Percentiles rank a stretch among this genome's conserved stretches.
These are phyloP conservation scores for Eucalyptus tenuipes DNA, from an alignment of 345 rosid genomes.

Conservation along the genomic window DNA sequence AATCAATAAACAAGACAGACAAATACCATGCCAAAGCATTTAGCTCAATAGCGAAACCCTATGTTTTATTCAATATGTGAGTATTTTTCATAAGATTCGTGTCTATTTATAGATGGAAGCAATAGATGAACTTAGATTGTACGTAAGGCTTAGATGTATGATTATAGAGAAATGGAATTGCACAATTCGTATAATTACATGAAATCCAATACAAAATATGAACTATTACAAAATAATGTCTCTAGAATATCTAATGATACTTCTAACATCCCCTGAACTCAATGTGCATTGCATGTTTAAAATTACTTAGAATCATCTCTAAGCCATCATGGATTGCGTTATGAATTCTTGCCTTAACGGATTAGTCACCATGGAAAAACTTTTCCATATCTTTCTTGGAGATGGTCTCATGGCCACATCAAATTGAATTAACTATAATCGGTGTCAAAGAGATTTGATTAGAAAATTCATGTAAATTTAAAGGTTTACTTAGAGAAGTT, in stretches of 20 bases:
- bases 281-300: not conserved
- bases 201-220: not conserved
- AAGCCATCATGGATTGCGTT: no score
- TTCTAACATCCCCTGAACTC: fast-evolving
- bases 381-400: no score
- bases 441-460: fast-evolving
- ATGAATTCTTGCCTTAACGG: no score
- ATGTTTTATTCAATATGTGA: not conserved
- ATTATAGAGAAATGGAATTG: not conserved
- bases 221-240: not conserved
- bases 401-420: no score
- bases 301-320: not conserved
- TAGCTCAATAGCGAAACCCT: not conserved
- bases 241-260: not conserved
- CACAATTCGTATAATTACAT: fast-evolving
- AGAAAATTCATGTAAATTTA: no score
- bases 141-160: not conserved
- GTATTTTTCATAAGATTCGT: fast-evolving
- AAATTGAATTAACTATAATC: no score
- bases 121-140: not conserved
- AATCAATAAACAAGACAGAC: not conserved
- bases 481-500: no score
- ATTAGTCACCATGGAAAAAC: no score
- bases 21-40: not conserved
- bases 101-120: not conserved